Percentiles rank a stretch among this genome's conserved stretches.
Conservation (phyloP, 2,329 filamentous ascomycete genomes). For the Diatrype stigma region DNA sequence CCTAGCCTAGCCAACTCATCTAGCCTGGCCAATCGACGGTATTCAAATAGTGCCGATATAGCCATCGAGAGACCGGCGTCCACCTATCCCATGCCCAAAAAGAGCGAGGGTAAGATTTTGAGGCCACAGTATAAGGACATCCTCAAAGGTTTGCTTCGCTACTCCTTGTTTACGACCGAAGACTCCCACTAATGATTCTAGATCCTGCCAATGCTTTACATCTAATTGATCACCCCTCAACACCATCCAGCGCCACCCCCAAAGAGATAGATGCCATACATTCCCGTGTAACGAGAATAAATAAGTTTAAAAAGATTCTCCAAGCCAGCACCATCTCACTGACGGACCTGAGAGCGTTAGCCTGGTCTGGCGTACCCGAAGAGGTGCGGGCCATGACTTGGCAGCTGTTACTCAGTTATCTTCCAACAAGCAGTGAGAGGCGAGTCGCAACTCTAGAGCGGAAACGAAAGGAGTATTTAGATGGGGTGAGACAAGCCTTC, state of each 20-base stretch:
- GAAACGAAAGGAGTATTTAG: slow-evolving; percentile 94
- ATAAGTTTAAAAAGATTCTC: slow-evolving; percentile 96
- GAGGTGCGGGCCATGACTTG: slow-evolving; percentile 99
- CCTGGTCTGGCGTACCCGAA: slow-evolving; percentile 91
- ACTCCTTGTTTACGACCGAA: neutral
- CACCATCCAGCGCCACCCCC: slow-evolving; percentile 66
- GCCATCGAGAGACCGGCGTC: slow-evolving; percentile 81
- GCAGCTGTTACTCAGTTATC: slow-evolving; percentile 91
- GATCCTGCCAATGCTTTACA: slow-evolving; percentile 91
- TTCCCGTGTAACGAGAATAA: slow-evolving; percentile 86
- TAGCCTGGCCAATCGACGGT: slow-evolving; percentile 46
- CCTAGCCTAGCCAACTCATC: slow-evolving; percentile 36
- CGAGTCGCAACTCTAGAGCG: slow-evolving; percentile 85
- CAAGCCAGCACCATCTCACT: slow-evolving; percentile 88
- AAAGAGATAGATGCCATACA: slow-evolving; percentile 86
- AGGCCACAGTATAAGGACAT: slow-evolving; percentile 98
- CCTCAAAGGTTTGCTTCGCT: slow-evolving; percentile 53
- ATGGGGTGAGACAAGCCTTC: slow-evolving; percentile 75
- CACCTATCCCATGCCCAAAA: slow-evolving; percentile 82
- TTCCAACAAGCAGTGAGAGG: slow-evolving; percentile 93
- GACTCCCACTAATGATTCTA: slow-evolving; percentile 20
- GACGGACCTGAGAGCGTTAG: slow-evolving; percentile 74
- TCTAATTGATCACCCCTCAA: slow-evolving; percentile 80
- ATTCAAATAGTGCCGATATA: slow-evolving; percentile 88
- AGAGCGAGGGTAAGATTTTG: slow-evolving; percentile 89